These are phyloP conservation scores for Wickerhamomyces silvicola DNA, from an alignment of 805 yeast species.

Conservation along the genomic window DNA sequence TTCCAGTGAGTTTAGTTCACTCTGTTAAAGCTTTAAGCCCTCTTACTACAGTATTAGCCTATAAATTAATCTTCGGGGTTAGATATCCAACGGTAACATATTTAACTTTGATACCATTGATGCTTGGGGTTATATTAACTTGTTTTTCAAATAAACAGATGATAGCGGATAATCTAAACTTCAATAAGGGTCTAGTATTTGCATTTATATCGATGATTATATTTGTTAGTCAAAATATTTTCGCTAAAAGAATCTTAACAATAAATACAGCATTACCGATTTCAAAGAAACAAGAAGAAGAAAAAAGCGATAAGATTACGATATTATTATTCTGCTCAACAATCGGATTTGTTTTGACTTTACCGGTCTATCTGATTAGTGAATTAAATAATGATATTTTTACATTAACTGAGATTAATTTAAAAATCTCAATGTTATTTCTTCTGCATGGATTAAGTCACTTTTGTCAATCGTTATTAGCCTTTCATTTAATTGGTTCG, in stretches of 20 bases:
- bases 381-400: constrained; percentile 34
- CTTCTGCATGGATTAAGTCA: constrained; percentile 63
- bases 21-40: constrained; percentile 92
- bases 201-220: constrained; percentile 43
- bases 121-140: constrained; percentile 79
- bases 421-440: constrained; percentile 31
- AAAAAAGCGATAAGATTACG: constrained; percentile 63
- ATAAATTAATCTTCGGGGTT: constrained; percentile 53
- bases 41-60: constrained; percentile 75
- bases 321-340: constrained; percentile 66
- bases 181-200: constrained; percentile 28
- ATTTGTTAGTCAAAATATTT: constrained; percentile 73
- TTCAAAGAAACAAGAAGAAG: constrained; percentile 17
- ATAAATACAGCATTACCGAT: constrained; percentile 30
- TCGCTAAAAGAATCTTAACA: constrained; percentile 69
- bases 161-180: constrained; percentile 8
- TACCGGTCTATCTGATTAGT: constrained; percentile 57
- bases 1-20: constrained; percentile 93
- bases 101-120: constrained; percentile 69
- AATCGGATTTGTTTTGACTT: constrained; percentile 59
- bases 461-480: constrained; percentile 65
- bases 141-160: constrained; percentile 42
- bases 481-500: constrained; percentile 68
- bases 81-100: constrained; percentile 64
- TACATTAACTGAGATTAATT: constrained; percentile 24